phyloP scores from a whole-genome alignment of 2,329 filamentous ascomycete species.

The Aspergillus tamarii region DNA sequence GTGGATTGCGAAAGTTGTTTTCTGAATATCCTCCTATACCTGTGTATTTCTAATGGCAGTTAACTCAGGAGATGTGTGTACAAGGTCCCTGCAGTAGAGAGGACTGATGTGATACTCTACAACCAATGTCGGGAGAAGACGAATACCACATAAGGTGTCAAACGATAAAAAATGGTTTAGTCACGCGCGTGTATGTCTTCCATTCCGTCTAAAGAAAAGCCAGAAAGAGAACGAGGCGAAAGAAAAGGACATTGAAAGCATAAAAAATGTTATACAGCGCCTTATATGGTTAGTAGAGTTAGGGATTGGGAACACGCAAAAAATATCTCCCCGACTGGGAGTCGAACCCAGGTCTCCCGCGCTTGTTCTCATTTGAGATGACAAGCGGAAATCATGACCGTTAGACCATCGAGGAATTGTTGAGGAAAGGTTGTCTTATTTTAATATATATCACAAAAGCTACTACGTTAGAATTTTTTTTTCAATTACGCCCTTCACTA shows the following conservation, averaged over 20 bases:
- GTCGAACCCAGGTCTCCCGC: slow-evolving; percentile 8
- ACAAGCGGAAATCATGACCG: slow-evolving; percentile 22
- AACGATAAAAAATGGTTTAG: accelerated
- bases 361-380: slow-evolving; percentile 8
- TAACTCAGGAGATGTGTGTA: background rate
- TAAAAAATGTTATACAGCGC: too few relatives aligned
- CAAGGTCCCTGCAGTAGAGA: too few relatives aligned
- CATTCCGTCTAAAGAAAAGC: too few relatives aligned
- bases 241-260: background rate
- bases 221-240: background rate
- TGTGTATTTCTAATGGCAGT: background rate
- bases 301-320: background rate
- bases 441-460: background rate
- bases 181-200: too few relatives aligned
- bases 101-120: background rate
- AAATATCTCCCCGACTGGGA: slow-evolving; percentile 4
- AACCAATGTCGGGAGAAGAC: too few relatives aligned
- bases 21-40: too few relatives aligned
- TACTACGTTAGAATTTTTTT: too few relatives aligned
- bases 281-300: too few relatives aligned
- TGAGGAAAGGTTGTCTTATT: accelerated
- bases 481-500: too few relatives aligned
- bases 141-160: too few relatives aligned
- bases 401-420: slow-evolving; percentile 26
- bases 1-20: too few relatives aligned